phyloP scores from a whole-genome alignment of 192 early-diverging fungal genomes.

The Backusella circina region DNA sequence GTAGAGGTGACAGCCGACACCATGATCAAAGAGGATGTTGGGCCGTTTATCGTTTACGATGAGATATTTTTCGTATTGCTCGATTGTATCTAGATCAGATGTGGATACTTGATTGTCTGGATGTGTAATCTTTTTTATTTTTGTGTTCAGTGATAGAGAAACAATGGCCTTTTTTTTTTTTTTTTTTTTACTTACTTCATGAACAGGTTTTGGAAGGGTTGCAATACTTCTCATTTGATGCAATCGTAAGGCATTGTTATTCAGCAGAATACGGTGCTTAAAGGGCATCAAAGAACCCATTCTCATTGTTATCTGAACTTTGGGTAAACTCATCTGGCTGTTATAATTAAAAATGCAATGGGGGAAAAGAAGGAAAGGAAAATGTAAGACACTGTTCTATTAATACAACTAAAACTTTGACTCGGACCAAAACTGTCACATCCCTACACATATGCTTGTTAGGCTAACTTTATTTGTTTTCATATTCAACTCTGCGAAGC shows the following conservation, averaged over 20 bases:
- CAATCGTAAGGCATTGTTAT: background rate
- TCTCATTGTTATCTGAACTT: background rate
- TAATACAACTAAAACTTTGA: background rate
- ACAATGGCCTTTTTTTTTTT: background rate
- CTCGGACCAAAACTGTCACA: background rate
- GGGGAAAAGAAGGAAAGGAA: background rate
- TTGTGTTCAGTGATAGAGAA: background rate
- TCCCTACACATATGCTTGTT: background rate
- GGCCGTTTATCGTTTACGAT: constrained; percentile 36
- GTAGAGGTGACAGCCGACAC: constrained; percentile 73
- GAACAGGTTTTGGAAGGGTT: background rate
- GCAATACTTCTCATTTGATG: background rate
- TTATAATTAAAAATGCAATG: background rate
- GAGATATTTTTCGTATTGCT: background rate
- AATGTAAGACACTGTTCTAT: background rate
- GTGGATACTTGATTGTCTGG: background rate
- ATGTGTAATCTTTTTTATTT: background rate
- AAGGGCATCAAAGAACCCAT: background rate
- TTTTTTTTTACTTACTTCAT: background rate
- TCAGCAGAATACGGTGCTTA: background rate
- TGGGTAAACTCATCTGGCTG: background rate
- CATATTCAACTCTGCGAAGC: background rate
- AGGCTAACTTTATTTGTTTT: background rate
- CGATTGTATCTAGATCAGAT: background rate
- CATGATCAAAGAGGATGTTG: constrained; percentile 69